These are phyloP conservation scores for Lumnitzera littorea DNA, from an alignment of 345 rosid genomes.

Conservation along the genomic window DNA sequence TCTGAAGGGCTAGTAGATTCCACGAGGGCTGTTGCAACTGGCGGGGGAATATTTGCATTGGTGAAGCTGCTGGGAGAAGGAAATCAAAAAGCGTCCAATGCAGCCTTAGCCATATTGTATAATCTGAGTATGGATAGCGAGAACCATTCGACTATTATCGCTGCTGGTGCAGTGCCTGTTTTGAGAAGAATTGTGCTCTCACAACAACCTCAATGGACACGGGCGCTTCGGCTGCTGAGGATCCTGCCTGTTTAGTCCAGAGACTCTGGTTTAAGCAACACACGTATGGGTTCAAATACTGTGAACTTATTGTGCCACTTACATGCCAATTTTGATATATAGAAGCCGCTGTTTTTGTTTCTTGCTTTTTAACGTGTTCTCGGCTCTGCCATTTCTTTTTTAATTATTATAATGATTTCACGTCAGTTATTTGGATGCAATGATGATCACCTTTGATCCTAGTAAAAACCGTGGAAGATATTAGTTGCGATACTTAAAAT, in stretches of 20 bases:
- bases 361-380: too few relatives aligned
- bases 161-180: constrained; percentile 72
- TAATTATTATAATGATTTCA: too few relatives aligned
- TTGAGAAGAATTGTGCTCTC: constrained; percentile 64
- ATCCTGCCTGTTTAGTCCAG: constrained; percentile 36
- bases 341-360: too few relatives aligned
- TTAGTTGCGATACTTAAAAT: too few relatives aligned
- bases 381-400: too few relatives aligned
- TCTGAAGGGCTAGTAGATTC: constrained; percentile 59
- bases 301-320: too few relatives aligned
- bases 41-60: constrained; percentile 61
- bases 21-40: constrained; percentile 43
- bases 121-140: constrained; percentile 78
- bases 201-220: constrained; percentile 62
- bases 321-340: too few relatives aligned
- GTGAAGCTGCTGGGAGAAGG: constrained; percentile 63
- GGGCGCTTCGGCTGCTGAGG: constrained; percentile 67
- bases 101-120: constrained; percentile 60
- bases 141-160: constrained; percentile 59
- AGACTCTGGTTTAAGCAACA: too few relatives aligned
- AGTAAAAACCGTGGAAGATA: too few relatives aligned
- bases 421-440: too few relatives aligned
- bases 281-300: too few relatives aligned
- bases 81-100: constrained; percentile 49
- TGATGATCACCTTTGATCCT: too few relatives aligned